Base-by-base conservation (phyloP, 2,329 filamentous ascomycete species). In the Bretziella fagacearum region DNA sequence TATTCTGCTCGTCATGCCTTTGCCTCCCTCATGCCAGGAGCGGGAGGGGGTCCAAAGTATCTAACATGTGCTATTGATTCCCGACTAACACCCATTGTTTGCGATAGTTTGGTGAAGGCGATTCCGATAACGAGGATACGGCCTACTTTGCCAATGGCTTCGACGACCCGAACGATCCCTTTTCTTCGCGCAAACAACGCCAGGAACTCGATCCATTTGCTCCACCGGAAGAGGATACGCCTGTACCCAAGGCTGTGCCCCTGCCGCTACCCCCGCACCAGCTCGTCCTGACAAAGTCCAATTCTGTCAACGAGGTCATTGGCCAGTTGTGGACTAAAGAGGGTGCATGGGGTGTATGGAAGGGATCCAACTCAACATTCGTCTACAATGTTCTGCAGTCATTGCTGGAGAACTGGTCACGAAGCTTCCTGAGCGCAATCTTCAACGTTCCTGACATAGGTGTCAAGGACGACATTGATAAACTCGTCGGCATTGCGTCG, bases 261-360 rank as follows among this genome's bases (percentile, higher is more conserved):
- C 54, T 56, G 44, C 40, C 60, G 40, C 45, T 62, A 46, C 54
- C 64, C n/a, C 54, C 65, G 42, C 73, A 87, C 59, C 77, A 78
- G 49, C 70, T 95, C 18, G 66, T 70, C 20, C 69, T 95, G 17
- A 79, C 79, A 53, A 78, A 79, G 50, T 69, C 83, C 8, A 82
- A 89, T 58, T 89, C 87, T 1, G 69, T 96, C 49, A 73, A 87
- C 55, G 85, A 94, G 54, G 84, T 91, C 2, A 74, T 98, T 51
- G 79, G 79, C 5, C 82, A 93, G 59, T 65, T 96, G 17, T 96
- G 91, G 84, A 73, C 80, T 41, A 89, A 82, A 55, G 89, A 93
- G 59, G 84, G 86, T 29, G 80, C 80, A 0, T 87, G 86, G 71
- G 91, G 91, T 3, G 79, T 95, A 4, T 98, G 89, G 87, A 95